Conservation (phyloP, 495 filamentous ascomycete species). For the Darksidea phi region DNA sequence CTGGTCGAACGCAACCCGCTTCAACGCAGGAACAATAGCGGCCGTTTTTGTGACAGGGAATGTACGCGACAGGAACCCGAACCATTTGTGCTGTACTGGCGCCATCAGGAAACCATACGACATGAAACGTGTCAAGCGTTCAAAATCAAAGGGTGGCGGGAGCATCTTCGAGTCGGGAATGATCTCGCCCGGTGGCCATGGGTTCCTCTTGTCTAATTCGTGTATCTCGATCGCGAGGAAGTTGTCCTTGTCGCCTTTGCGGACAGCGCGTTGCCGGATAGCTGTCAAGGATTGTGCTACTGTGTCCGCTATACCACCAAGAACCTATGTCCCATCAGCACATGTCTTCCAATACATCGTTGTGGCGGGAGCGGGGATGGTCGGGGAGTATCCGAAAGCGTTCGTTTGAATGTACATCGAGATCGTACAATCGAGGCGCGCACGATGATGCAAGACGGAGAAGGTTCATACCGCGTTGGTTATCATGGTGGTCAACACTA, state of each 20-base stretch:
- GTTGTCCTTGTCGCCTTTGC: slow-evolving; percentile 64
- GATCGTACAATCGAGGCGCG: slow-evolving; percentile 4
- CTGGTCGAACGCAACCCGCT: slow-evolving; percentile 91
- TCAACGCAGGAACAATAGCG: slow-evolving; percentile 74
- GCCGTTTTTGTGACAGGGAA: slow-evolving; percentile 82
- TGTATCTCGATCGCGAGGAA: slow-evolving; percentile 84
- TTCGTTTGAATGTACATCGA: too few species aligned
- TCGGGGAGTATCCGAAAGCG: not conserved
- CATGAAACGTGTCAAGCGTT: slow-evolving; percentile 90
- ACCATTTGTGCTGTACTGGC: slow-evolving; percentile 96
- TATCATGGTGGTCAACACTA: slow-evolving; percentile 96
- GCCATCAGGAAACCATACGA: slow-evolving; percentile 94
- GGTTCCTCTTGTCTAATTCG: slow-evolving; percentile 82
- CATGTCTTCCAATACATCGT: not conserved
- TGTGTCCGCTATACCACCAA: slow-evolving; percentile 92
- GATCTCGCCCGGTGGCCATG: slow-evolving; percentile 62
- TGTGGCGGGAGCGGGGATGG: not conserved
- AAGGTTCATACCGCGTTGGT: slow-evolving; percentile 76
- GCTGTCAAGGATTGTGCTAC: slow-evolving; percentile 91
- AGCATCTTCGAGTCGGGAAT: slow-evolving; percentile 62
- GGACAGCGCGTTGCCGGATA: slow-evolving; percentile 64
- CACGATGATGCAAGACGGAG: slow-evolving; percentile 4
- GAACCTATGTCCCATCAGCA: slow-evolving; percentile 50
- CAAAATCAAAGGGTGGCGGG: slow-evolving; percentile 90
- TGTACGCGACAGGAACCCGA: slow-evolving; percentile 73